A percentile compares a stretch with the other conserved stretches of the same genome.
Conservation (phyloP, 768 basidiomycete species). For the Myochromella boudieri region DNA sequence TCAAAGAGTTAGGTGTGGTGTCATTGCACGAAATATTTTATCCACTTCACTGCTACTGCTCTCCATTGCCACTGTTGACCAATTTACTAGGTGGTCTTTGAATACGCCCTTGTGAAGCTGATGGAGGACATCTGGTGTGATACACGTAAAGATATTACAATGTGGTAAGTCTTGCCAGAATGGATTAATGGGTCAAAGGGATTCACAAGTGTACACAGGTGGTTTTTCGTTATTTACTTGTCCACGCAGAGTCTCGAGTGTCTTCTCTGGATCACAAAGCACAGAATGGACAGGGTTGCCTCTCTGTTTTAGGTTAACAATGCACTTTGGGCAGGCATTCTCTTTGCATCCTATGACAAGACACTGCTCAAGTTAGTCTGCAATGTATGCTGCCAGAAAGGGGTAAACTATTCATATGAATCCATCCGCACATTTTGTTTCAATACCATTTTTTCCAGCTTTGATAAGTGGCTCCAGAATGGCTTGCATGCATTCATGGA, state of each 20-base stretch:
- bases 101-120: no score
- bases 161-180: no score
- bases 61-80: conserved; percentile 22
- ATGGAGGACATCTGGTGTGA: conserved; percentile 38
- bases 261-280: no score
- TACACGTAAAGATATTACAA: conserved; percentile 45
- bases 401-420: conserved; percentile 24
- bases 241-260: background rate
- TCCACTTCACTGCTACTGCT: conserved; percentile 36
- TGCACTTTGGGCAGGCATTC: conserved; percentile 26
- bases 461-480: conserved; percentile 27
- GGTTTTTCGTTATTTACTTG: background rate
- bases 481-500: no score
- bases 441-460: conserved; percentile 27
- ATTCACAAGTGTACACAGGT: conserved; percentile 9
- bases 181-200: conserved; percentile 13
- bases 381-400: conserved; percentile 28
- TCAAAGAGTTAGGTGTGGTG: conserved; percentile 18
- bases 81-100: conserved; percentile 39
- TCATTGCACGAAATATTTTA: conserved; percentile 29
- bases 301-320: conserved; percentile 11
- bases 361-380: conserved; percentile 33
- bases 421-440: conserved; percentile 32
- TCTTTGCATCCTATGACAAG: conserved; percentile 25
- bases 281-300: background rate